A percentile compares a stretch with the other conserved stretches of the same genome.
Evolutionary conservation across 257 asterid genomes (phyloP).

Genomic region (Nemophila menziesii): DNA sequence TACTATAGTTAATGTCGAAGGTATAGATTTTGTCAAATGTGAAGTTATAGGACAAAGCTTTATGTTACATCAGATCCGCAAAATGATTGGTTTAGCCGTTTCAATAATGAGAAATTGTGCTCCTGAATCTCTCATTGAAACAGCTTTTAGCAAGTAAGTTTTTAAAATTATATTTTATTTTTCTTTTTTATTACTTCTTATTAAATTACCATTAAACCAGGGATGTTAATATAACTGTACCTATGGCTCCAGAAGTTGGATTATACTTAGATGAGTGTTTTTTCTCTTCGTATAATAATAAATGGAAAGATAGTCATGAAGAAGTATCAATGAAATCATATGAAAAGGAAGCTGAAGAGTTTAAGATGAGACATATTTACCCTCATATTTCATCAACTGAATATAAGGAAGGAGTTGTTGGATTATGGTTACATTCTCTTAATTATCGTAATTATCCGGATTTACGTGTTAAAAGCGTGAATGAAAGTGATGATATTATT

Average conservation of each 20-base stretch:
- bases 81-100: conserved; percentile 93
- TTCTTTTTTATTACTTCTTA: too few relatives aligned
- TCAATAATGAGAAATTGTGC: conserved; percentile 75
- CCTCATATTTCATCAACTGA: conserved; percentile 67
- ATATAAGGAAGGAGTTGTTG: conserved; percentile 63
- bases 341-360: conserved; percentile 57
- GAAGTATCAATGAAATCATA: conserved; percentile 68
- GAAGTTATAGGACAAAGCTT: conserved; percentile 95
- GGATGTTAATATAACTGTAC: conserved; percentile 61
- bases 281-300: conserved; percentile 72
- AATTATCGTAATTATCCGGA: conserved; percentile 80
- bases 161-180: too few relatives aligned
- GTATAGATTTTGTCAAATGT: conserved; percentile 77
- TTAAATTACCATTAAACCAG: conserved; percentile 26
- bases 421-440: conserved; percentile 72
- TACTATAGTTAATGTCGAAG: conserved; percentile 38
- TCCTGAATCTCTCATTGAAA: conserved; percentile 54
- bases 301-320: conserved; percentile 62
- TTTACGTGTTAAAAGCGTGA: too few relatives aligned
- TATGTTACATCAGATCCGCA: conserved; percentile 96
- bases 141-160: conserved; percentile 59
- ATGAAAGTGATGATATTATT: too few relatives aligned
- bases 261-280: conserved; percentile 84
- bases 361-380: conserved; percentile 67
- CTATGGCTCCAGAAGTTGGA: conserved; percentile 99